A percentile compares a stretch with the other conserved stretches of the same genome.
phyloP scores from a whole-genome alignment of 164 flowering plant species.

The Tetrastigma voinierianum region DNA sequence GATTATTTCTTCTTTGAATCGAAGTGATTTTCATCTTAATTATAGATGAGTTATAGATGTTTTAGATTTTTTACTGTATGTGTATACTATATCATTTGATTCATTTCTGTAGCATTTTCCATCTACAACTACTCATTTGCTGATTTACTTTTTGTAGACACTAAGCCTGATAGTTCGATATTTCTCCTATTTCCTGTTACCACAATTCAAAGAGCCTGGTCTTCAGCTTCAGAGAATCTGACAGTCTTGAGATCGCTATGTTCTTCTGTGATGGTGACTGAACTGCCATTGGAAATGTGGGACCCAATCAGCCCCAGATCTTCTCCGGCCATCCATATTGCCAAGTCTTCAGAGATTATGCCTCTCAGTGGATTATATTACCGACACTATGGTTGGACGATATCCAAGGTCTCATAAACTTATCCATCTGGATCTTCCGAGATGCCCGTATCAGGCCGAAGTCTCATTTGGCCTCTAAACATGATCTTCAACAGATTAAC shows the following conservation, averaged over 20 bases:
- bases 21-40: too few relatives aligned
- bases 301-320: constrained; percentile 28
- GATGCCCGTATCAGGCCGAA: constrained; percentile 81
- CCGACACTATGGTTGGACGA: constrained; percentile 70
- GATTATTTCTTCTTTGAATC: too few relatives aligned
- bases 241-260: constrained; percentile 68
- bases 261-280: constrained; percentile 67
- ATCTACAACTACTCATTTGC: too few relatives aligned
- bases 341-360: constrained; percentile 68
- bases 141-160: constrained; percentile 44
- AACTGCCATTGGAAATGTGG: constrained; percentile 54
- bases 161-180: constrained; percentile 80
- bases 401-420: constrained; percentile 56
- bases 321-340: constrained; percentile 35
- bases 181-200: constrained; percentile 56
- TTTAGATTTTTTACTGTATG: too few relatives aligned
- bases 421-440: constrained; percentile 88
- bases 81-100: too few relatives aligned
- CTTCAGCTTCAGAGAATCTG: constrained; percentile 61
- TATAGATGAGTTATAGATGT: too few relatives aligned
- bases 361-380: constrained; percentile 80
- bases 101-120: too few relatives aligned
- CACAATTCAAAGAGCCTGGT: too few relatives aligned
- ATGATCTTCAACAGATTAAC: constrained; percentile 79
- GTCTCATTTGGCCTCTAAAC: constrained; percentile 66